Evolutionary conservation across 768 basidiomycete species (phyloP).

Genomic region (Ramaria sp.): DNA sequence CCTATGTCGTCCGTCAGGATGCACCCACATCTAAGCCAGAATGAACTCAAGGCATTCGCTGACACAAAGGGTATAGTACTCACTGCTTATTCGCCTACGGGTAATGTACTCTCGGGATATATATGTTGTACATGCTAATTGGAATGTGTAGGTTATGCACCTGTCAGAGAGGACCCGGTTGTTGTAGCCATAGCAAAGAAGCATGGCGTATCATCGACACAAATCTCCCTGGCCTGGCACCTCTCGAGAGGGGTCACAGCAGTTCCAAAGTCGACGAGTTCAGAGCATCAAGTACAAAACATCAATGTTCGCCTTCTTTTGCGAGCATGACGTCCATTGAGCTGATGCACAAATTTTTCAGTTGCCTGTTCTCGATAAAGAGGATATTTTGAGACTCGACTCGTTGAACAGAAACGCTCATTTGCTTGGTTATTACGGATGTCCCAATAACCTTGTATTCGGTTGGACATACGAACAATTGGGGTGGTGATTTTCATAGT

Average conservation of each 20-base stretch:
- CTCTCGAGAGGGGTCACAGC: conserved; percentile 32
- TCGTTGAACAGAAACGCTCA: conserved; percentile 24
- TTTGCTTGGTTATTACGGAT: conserved; percentile 20
- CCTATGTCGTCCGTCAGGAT: conserved; percentile 19
- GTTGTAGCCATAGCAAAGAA: conserved; percentile 36
- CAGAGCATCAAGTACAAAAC: conserved; percentile 39
- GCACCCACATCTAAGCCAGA: conserved; percentile 43
- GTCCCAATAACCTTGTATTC: conserved; percentile 10
- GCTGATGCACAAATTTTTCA: conserved; percentile 7
- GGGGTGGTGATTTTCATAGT: conserved; percentile 12
- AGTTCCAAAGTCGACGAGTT: conserved; percentile 38
- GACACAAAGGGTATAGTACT: conserved; percentile 37
- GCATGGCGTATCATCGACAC: conserved; percentile 34
- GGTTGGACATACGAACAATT: conserved; percentile 9
- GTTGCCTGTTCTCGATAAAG: conserved; percentile 22
- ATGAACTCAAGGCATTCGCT: conserved; percentile 36
- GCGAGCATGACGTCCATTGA: neutral
- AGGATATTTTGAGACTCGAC: conserved; percentile 24
- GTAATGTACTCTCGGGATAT: conserved; percentile 13
- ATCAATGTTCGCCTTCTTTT: conserved; percentile 26
- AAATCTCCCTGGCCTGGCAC: conserved; percentile 45
- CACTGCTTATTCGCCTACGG: conserved; percentile 40
- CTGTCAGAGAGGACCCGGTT: conserved; percentile 34
- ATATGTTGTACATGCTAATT: neutral
- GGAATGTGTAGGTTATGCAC: conserved; percentile 26